Conservation (phyloP, 805 yeast genomes). For the Pichia membranifaciens region DNA sequence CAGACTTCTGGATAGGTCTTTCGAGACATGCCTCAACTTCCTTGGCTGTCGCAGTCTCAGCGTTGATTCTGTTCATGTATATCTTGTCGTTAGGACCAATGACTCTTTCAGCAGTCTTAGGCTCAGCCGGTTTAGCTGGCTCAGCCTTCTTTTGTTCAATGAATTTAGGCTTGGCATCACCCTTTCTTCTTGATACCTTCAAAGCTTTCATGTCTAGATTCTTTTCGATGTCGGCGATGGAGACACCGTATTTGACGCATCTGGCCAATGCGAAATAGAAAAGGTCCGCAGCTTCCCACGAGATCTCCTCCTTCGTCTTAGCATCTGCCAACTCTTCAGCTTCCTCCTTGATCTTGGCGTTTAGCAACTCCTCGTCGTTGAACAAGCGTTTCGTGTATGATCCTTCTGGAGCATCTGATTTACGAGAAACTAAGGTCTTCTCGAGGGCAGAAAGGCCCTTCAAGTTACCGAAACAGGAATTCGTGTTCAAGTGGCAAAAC, state of each 20-base stretch:
- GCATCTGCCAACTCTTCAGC: constrained; percentile 95
- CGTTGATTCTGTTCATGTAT: constrained; percentile 46
- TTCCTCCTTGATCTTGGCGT: constrained; percentile 90
- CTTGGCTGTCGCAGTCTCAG: constrained; percentile 33
- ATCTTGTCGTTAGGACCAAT: constrained; percentile 35
- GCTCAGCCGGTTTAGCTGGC: constrained; percentile 9
- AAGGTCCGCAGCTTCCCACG: constrained; percentile 98
- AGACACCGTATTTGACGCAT: constrained; percentile 67
- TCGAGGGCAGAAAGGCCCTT: constrained; percentile 68
- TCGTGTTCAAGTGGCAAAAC: constrained; percentile 82
- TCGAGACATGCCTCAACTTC: constrained; percentile 60
- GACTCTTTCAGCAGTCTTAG: constrained; percentile 17
- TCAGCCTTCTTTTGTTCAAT: constrained; percentile 20
- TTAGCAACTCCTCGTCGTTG: constrained; percentile 64
- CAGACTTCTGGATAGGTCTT: constrained; percentile 93
- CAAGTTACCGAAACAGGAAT: constrained; percentile 75
- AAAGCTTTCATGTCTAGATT: constrained; percentile 77
- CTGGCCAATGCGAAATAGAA: constrained; percentile 49
- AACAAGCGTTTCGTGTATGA: constrained; percentile 92
- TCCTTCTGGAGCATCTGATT: constrained; percentile 72
- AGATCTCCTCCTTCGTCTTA: constrained; percentile 51
- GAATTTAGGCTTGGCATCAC: constrained; percentile 90
- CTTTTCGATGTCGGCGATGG: constrained; percentile 72
- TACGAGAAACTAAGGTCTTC: constrained; percentile 55
- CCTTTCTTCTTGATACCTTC: constrained; percentile 88